phyloP scores from a whole-genome alignment of 805 yeast species.

The Teunomyces atbi region DNA sequence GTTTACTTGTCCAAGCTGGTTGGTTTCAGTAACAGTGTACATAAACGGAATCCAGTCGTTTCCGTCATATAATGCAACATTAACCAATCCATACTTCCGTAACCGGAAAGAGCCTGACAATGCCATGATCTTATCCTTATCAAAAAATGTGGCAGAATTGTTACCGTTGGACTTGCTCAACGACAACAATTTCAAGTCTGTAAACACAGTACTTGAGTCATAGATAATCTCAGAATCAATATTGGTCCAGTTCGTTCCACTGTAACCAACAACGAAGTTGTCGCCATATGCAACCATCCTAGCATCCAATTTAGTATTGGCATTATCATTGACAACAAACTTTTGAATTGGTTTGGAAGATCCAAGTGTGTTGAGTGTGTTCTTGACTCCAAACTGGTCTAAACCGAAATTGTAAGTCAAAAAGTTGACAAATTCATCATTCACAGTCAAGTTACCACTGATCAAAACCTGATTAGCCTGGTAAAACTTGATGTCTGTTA shows the following conservation, averaged over 20 bases:
- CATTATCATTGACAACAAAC: constrained; percentile 46
- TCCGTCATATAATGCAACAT: constrained; percentile 68
- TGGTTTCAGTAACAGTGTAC: constrained; percentile 30
- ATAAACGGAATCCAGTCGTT: constrained; percentile 63
- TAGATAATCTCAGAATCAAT: constrained; percentile 35
- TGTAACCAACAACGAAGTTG: constrained; percentile 37
- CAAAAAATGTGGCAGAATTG: constrained; percentile 36
- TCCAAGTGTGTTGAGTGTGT: constrained; percentile 20
- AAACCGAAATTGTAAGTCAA: constrained; percentile 53
- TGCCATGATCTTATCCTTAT: constrained; percentile 46
- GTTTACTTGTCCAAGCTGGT: constrained; percentile 27
- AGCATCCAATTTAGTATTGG: constrained; percentile 35
- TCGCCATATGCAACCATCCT: constrained; percentile 36
- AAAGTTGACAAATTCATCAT: constrained; percentile 39
- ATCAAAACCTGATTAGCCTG: constrained; percentile 37
- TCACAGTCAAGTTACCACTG: constrained; percentile 52
- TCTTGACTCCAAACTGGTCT: constrained; percentile 20
- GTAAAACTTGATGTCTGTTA: constrained; percentile 52
- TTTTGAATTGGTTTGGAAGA: constrained; percentile 25
- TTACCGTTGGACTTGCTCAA: constrained; percentile 29
- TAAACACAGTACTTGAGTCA: constrained; percentile 33
- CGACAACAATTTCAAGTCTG: constrained; percentile 45
- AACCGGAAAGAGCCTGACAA: constrained; percentile 58
- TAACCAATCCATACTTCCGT: constrained; percentile 51
- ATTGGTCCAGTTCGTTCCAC: constrained; percentile 49